Base-by-base conservation (phyloP, 164 flowering plant species). In the Stephania japonica region DNA sequence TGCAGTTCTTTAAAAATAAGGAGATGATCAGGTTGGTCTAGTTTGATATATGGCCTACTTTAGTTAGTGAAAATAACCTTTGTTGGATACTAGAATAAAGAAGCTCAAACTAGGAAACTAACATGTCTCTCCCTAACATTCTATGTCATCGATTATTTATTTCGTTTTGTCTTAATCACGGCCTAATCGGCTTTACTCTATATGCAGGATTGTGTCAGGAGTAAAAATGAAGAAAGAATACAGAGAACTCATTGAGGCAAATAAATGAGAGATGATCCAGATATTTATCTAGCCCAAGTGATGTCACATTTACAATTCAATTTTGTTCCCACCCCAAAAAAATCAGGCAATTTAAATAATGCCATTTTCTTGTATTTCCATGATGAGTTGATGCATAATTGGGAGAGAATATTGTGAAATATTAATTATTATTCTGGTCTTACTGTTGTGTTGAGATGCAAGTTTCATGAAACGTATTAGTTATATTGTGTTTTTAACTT, bases 181-280 rank as follows among this genome's bases (percentile, higher is more conserved):
- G 38, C 38, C 38, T 32, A 32, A 32, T 32, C 38, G 1, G 4
- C 38, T 32, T 32, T 32, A 4, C 3, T 32, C 38, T 32, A 4
- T 32, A 0, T 86, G 87, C 93, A 95, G 99, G 92, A 87, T 81
- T 72, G 87, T 95, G 56, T 75, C 99, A 3, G 99, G 99, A 59
- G 99, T 95, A 72, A 95, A 95, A 84, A 95, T 95, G 99, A 95
- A 95, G 90, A 88, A 84, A 80, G 98, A 92, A 82, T 95, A 95
- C 90, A 85, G 84, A 82, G 98, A 95, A 71, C 86, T 95, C 69
- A 90, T 95, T 43, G 89, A 83, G 75, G 72, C 90, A 70, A 90
- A 91, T 74, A 94, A 90, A 80, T 94, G 84, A 93, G 84, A 93
- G 80, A 59, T 44, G 50, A 44, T 14, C 69, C 61, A 23, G 43